A percentile compares a stretch with the other conserved stretches of the same genome.
These are phyloP conservation scores for Pyrus betulifolia DNA, from an alignment of 306 rosid genomes.

Conservation along the genomic window DNA sequence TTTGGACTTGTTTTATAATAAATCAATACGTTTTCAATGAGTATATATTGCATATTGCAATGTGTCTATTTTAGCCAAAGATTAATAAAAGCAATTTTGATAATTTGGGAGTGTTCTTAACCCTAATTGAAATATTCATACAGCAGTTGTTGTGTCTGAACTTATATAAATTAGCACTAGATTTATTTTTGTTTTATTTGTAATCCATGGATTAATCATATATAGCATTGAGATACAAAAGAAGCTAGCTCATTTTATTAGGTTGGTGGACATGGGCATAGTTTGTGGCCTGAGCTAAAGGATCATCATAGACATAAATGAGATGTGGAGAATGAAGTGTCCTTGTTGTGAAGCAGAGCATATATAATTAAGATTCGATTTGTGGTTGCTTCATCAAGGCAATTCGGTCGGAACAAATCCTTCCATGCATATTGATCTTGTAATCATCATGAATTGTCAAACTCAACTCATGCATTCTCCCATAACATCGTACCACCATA, in stretches of 20 bases:
- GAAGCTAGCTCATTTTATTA: neutral
- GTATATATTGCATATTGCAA: neutral
- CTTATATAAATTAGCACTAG: neutral
- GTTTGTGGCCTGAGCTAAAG: neutral
- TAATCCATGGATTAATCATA: neutral
- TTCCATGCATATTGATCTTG: neutral
- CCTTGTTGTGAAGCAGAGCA: neutral
- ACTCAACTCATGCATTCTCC: neutral
- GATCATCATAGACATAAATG: neutral
- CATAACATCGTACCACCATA: neutral
- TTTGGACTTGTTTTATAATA: neutral
- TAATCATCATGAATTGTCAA: neutral
- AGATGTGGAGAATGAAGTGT: neutral
- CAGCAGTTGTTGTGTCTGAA: neutral
- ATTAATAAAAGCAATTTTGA: no score
- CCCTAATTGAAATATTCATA: neutral
- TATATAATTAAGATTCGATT: conserved; percentile 1
- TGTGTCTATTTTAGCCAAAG: neutral
- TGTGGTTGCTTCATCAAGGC: conserved; percentile 1
- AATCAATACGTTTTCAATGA: no score
- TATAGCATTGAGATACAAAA: neutral
- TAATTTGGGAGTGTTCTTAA: neutral
- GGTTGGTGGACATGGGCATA: neutral
- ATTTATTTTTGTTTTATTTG: neutral
- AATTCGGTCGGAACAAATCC: conserved; percentile 21